These are phyloP conservation scores for Aspergillus sp. DNA, from an alignment of 2,329 filamentous ascomycete species.

Conservation along the genomic window DNA sequence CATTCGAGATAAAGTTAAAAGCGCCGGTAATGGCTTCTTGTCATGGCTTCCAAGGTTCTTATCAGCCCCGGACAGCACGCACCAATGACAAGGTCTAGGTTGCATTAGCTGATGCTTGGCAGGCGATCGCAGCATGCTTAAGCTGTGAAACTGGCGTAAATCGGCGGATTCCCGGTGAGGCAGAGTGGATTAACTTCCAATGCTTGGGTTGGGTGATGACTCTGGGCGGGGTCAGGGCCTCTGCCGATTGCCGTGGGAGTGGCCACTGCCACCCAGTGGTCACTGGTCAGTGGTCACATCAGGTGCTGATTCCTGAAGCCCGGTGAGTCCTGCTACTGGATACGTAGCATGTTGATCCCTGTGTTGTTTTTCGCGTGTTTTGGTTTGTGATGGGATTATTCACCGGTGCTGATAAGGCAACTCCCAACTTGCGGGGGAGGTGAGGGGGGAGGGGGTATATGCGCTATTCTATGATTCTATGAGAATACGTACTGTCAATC, in stretches of 20 bases:
- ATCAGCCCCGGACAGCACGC: not conserved
- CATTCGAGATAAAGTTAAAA: too few relatives aligned
- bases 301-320: not conserved
- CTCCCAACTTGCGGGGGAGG: too few relatives aligned
- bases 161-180: constrained; percentile 1
- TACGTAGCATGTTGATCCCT: not conserved
- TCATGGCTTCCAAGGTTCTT: not conserved
- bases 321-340: not conserved
- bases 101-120: constrained; percentile 14
- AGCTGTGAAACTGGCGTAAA: not conserved
- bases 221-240: too few relatives aligned
- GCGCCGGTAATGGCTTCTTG: not conserved
- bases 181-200: not conserved
- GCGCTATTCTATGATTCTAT: too few relatives aligned
- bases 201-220: too few relatives aligned
- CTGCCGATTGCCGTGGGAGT: not conserved
- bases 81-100: constrained; percentile 5
- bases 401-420: not conserved
- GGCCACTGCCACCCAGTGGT: not conserved
- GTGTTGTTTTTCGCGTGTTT: not conserved
- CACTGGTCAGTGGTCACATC: not conserved
- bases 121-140: constrained; percentile 6
- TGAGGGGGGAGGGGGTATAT: too few relatives aligned
- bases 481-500: too few relatives aligned
- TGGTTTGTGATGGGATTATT: constrained; percentile 1